Conservation (phyloP, 2,329 filamentous ascomycete genomes). For the Mollisia scopiformis region DNA sequence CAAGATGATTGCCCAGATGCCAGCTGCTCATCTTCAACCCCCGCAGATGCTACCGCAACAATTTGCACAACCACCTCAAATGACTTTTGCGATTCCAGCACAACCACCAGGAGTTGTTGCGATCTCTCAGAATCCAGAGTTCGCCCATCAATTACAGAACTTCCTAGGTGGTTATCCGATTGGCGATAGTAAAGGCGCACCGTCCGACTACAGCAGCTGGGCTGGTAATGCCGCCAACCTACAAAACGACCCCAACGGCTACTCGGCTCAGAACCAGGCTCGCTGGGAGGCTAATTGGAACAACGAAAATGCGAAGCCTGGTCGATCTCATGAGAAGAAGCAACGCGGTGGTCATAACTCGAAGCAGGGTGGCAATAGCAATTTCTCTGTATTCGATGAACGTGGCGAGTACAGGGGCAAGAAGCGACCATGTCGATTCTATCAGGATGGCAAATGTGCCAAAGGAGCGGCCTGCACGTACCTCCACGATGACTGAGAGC, state of each 20-base stretch:
- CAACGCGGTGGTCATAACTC: conserved; percentile 17
- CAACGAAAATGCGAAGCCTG: conserved; percentile 19
- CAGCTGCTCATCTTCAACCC: conserved; percentile 26
- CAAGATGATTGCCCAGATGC: conserved; percentile 34
- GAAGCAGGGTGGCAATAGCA: conserved; percentile 20
- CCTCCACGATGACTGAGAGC: conserved; percentile 56
- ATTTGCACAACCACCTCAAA: conserved; percentile 11
- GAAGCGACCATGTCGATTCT: conserved; percentile 72
- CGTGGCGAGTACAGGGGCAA: conserved; percentile 51
- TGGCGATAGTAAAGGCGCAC: conserved; percentile 20
- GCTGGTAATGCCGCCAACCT: conserved; percentile 3
- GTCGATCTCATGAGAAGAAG: conserved; percentile 11
- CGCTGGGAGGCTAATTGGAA: conserved; percentile 23
- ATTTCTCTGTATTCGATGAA: conserved; percentile 31
- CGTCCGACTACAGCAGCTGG: conserved; percentile 28
- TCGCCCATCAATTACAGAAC: conserved; percentile 31
- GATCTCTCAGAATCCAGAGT: conserved; percentile 19
- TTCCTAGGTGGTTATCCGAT: conserved; percentile 26
- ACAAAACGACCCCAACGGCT: conserved; percentile 20
- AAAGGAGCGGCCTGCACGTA: conserved; percentile 77
- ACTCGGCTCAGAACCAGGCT: conserved; percentile 17
- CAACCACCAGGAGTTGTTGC: conserved; percentile 11
- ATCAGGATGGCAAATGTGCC: conserved; percentile 70
- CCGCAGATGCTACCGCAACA: conserved; percentile 32
- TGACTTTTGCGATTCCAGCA: conserved; percentile 7